These are phyloP conservation scores for Peterozyma toletana DNA, from an alignment of 805 yeast species.

Conservation along the genomic window DNA sequence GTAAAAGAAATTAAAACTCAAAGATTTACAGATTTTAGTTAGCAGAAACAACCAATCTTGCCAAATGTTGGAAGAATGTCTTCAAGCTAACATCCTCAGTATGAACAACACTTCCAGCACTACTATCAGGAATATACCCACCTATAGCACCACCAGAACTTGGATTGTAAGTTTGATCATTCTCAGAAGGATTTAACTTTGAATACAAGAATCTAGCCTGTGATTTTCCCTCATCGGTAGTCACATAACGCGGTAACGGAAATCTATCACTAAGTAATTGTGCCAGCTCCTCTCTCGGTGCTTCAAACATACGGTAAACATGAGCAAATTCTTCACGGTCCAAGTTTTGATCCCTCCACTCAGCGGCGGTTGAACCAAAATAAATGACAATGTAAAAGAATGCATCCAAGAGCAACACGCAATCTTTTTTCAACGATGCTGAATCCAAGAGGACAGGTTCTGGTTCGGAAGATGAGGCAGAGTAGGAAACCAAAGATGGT, in stretches of 20 bases:
- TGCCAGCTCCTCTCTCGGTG: slow-evolving; percentile 89
- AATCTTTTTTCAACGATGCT: slow-evolving; percentile 82
- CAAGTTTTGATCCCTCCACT: slow-evolving; percentile 93
- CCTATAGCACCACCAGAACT: slow-evolving; percentile 40
- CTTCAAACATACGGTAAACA: slow-evolving; percentile 78
- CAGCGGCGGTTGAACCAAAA: slow-evolving; percentile 92
- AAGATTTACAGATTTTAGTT: no score
- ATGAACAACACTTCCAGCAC: slow-evolving; percentile 69
- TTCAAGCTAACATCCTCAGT: slow-evolving; percentile 96
- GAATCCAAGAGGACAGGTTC: slow-evolving; percentile 91
- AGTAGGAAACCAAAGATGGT: slow-evolving; percentile 87
- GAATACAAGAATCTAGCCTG: slow-evolving; percentile 96
- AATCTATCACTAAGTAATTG: slow-evolving; percentile 85
- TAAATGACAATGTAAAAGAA: slow-evolving; percentile 94
- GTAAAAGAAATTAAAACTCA: no score
- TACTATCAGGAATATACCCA: slow-evolving; percentile 32
- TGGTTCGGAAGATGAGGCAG: slow-evolving; percentile 74
- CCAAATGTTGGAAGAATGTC: slow-evolving; percentile 91
- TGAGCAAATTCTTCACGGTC: slow-evolving; percentile 89
- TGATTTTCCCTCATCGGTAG: slow-evolving; percentile 97
- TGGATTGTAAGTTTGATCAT: slow-evolving; percentile 36
- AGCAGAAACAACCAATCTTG: slow-evolving; percentile 67
- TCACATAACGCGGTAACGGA: slow-evolving; percentile 96
- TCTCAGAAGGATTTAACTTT: slow-evolving; percentile 89
- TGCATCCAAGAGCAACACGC: slow-evolving; percentile 84